These are phyloP conservation scores for Chlamydomonas reinhardtii DNA, from an alignment of 163 green algal genomes.

Conservation along the genomic window DNA sequence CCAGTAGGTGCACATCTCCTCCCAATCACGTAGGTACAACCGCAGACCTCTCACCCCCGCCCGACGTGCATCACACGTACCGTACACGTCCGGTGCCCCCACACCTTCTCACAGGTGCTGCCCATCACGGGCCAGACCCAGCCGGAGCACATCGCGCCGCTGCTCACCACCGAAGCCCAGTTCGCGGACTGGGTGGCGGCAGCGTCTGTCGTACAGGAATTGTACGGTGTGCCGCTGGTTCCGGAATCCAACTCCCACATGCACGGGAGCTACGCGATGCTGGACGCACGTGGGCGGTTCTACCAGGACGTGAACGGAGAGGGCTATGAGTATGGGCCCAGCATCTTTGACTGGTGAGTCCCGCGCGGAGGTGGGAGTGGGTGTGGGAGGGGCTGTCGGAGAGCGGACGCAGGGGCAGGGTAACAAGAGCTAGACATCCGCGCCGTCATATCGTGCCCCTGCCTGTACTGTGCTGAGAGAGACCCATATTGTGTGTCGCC, in stretches of 20 bases:
- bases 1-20: too few relatives aligned
- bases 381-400: background rate
- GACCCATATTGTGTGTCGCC: too few relatives aligned
- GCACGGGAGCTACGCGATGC: background rate
- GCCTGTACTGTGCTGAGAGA: too few relatives aligned
- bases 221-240: background rate
- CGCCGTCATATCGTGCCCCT: too few relatives aligned
- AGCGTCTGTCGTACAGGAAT: background rate
- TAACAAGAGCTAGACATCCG: too few relatives aligned
- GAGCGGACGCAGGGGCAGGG: too few relatives aligned
- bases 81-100: too few relatives aligned
- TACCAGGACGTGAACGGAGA: background rate
- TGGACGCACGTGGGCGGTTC: background rate
- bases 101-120: background rate
- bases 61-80: too few relatives aligned
- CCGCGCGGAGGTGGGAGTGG: background rate
- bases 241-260: background rate
- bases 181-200: background rate
- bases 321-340: background rate
- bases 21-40: too few relatives aligned
- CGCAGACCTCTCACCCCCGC: too few relatives aligned
- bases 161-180: background rate
- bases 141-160: background rate
- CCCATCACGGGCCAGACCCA: background rate
- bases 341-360: background rate